phyloP scores from a whole-genome alignment of 768 basidiomycete genomes.

The Lentinula guzmanii region DNA sequence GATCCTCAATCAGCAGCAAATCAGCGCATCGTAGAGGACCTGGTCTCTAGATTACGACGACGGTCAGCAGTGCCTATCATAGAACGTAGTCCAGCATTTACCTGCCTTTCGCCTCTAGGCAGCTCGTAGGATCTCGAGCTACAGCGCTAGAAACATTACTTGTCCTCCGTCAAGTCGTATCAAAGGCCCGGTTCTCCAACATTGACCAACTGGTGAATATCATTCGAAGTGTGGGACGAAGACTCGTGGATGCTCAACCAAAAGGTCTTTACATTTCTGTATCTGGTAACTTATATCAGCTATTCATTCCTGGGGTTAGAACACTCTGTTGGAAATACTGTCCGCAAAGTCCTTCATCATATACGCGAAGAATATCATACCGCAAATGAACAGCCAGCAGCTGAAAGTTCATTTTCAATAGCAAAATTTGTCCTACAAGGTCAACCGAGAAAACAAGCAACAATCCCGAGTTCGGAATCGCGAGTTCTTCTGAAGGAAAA shows the following conservation, averaged over 20 bases:
- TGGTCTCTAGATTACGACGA: constrained; percentile 65
- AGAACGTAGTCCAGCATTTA: constrained; percentile 12
- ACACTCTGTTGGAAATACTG: constrained; percentile 91
- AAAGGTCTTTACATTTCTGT: constrained; percentile 66
- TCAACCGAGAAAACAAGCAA: constrained; percentile 49
- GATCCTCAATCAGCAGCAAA: constrained; percentile 30
- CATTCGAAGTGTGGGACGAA: constrained; percentile 74
- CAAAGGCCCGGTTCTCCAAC: constrained; percentile 79
- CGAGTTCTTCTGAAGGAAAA: constrained; percentile 59
- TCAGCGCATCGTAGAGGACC: constrained; percentile 58
- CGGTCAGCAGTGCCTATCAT: constrained; percentile 41
- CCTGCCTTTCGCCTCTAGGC: constrained; percentile 39
- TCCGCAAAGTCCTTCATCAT: constrained; percentile 87
- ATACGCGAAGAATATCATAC: constrained; percentile 94
- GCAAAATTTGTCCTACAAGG: constrained; percentile 80
- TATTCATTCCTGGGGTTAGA: constrained; percentile 42
- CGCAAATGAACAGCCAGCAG: constrained; percentile 42
- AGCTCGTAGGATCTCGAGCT: constrained; percentile 85
- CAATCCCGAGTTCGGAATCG: constrained; percentile 40
- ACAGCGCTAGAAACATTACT: constrained; percentile 87
- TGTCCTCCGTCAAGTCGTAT: constrained; percentile 84
- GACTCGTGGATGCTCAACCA: constrained; percentile 85
- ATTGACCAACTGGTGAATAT: constrained; percentile 80
- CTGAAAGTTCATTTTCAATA: constrained; percentile 57
- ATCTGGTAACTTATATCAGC: constrained; percentile 1